These are phyloP conservation scores for Boletus vermiculosoides DNA, from an alignment of 768 basidiomycete genomes.

Conservation along the genomic window DNA sequence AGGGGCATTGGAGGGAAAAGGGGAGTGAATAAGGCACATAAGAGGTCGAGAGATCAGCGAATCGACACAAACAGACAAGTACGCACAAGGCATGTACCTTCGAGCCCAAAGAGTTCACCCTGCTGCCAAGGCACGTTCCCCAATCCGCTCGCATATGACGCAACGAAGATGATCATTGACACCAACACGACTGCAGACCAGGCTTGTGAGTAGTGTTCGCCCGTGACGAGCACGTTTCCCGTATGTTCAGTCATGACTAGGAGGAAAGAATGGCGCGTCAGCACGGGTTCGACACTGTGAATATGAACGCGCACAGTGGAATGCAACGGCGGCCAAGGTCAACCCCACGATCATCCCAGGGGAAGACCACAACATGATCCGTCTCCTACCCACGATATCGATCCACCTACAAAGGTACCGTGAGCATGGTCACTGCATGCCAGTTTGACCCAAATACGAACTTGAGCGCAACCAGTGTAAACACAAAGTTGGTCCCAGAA, in stretches of 20 bases:
- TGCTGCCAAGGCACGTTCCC: slow-evolving; percentile 89
- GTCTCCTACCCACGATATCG: slow-evolving; percentile 66
- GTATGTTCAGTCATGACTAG: slow-evolving; percentile 62
- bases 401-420: slow-evolving; percentile 37
- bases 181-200: slow-evolving; percentile 72
- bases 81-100: background rate
- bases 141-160: slow-evolving; percentile 75
- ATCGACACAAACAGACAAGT: background rate
- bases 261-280: background rate
- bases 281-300: background rate
- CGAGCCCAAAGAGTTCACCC: slow-evolving; percentile 67
- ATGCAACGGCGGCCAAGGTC: slow-evolving; percentile 59
- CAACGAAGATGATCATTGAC: slow-evolving; percentile 83
- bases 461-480: slow-evolving; percentile 72
- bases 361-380: slow-evolving; percentile 66
- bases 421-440: background rate
- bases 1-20: background rate
- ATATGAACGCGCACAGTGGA: slow-evolving; percentile 41
- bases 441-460: slow-evolving; percentile 28
- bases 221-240: slow-evolving; percentile 56
- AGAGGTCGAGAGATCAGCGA: background rate
- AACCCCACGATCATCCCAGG: slow-evolving; percentile 74
- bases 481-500: slow-evolving; percentile 75
- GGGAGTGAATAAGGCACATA: background rate
- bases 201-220: slow-evolving; percentile 52